These are phyloP conservation scores for Aspergillus pseudoglaucus DNA, from an alignment of 2,329 filamentous ascomycete genomes.

Conservation along the genomic window DNA sequence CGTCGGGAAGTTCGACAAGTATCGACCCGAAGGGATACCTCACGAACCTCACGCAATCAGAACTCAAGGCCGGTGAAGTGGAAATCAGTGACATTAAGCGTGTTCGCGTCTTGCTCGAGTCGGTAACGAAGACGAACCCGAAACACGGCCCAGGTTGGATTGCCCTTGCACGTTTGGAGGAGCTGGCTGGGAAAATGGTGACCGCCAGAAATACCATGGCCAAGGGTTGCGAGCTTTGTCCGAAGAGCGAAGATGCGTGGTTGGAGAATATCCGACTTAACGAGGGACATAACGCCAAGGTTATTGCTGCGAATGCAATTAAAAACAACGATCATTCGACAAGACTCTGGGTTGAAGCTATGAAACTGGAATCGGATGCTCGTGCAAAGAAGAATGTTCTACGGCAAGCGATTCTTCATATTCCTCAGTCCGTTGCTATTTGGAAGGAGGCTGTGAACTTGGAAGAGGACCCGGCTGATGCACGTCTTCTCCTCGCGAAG, in stretches of 20 bases:
- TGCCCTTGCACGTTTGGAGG: slow-evolving; percentile 84
- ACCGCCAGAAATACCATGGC: slow-evolving; percentile 83
- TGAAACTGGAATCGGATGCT: slow-evolving; percentile 77
- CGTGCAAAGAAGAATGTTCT: slow-evolving; percentile 89
- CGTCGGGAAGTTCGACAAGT: slow-evolving; percentile 74
- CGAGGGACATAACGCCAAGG: slow-evolving; percentile 85
- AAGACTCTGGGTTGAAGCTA: slow-evolving; percentile 87
- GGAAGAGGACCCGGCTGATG: slow-evolving; percentile 84
- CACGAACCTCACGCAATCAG: slow-evolving; percentile 78
- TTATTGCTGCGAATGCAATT: slow-evolving; percentile 90
- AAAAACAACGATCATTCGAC: slow-evolving; percentile 86
- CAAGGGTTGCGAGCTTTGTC: slow-evolving; percentile 81
- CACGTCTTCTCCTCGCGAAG: slow-evolving; percentile 81
- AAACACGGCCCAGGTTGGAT: slow-evolving; percentile 95
- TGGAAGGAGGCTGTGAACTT: slow-evolving; percentile 98
- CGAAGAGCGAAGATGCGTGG: slow-evolving; percentile 93
- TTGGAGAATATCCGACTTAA: slow-evolving; percentile 91
- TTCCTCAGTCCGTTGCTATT: slow-evolving; percentile 89
- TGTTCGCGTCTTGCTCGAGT: slow-evolving; percentile 85
- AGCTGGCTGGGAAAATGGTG: slow-evolving; percentile 84
- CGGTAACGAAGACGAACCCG: slow-evolving; percentile 93
- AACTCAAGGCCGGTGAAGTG: slow-evolving; percentile 69
- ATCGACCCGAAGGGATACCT: slow-evolving; percentile 96
- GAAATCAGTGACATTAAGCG: slow-evolving; percentile 93
- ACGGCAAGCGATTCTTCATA: slow-evolving; percentile 81